Conservation (phyloP, 805 yeast genomes). For the Wickerhamomyces tratensis region DNA sequence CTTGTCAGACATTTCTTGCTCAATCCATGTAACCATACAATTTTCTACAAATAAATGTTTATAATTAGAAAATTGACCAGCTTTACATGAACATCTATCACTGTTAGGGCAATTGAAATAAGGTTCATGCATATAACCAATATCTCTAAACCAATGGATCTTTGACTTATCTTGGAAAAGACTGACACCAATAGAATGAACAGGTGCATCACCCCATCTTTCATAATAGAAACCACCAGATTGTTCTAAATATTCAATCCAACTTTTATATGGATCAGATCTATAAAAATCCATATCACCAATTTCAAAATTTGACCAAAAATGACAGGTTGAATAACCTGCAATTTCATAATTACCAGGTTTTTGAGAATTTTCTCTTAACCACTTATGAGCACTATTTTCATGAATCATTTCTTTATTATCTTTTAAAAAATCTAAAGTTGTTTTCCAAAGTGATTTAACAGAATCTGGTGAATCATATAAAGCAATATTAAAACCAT, state of each 20-base stretch:
- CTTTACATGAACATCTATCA: constrained; percentile 41
- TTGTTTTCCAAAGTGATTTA: constrained; percentile 57
- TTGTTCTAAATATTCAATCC: constrained; percentile 54
- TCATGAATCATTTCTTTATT: constrained; percentile 50
- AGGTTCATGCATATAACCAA: constrained; percentile 71
- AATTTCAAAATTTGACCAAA: constrained; percentile 87
- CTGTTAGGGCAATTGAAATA: constrained; percentile 67
- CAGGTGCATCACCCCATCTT: constrained; percentile 94
- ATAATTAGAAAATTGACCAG: constrained; percentile 47
- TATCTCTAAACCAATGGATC: constrained; percentile 83
- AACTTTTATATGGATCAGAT: constrained; percentile 51
- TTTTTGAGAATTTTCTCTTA: constrained; percentile 45
- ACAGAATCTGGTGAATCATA: constrained; percentile 66
- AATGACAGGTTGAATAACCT: constrained; percentile 58
- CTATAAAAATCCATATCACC: constrained; percentile 78
- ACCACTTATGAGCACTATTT: constrained; percentile 54
- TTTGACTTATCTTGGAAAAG: constrained; percentile 58
- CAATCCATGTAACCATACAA: constrained; percentile 67
- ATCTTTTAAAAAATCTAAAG: constrained; percentile 44
- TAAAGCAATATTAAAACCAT: constrained; percentile 63
- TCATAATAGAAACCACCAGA: constrained; percentile 83
- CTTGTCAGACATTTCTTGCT: constrained; percentile 26
- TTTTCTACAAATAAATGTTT: constrained; percentile 52
- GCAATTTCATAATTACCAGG: constrained; percentile 34
- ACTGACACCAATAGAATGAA: constrained; percentile 66